phyloP scores from a whole-genome alignment of 352 stramenopile genomes.

The Globisporangium splendens region DNA sequence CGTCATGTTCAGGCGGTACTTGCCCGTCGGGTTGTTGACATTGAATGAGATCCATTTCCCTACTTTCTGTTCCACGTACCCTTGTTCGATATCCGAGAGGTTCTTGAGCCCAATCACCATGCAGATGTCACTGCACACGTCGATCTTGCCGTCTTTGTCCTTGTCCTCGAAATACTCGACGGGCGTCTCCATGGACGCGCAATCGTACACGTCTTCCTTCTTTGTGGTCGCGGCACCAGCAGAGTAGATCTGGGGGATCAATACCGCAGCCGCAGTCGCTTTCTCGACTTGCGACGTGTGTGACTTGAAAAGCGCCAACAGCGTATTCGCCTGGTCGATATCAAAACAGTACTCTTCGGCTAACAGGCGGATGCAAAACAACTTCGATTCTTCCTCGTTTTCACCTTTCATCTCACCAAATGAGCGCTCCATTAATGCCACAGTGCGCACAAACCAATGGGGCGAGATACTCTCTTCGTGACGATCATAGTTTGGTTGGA shows the following conservation, averaged over 20 bases:
- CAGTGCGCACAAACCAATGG: constrained; percentile 34
- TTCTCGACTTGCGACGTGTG: constrained; percentile 73
- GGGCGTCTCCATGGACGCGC: constrained; percentile 48
- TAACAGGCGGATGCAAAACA: constrained; percentile 60
- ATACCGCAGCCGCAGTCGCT: constrained; percentile 45
- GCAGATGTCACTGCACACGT: constrained; percentile 76
- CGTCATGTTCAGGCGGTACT: constrained; percentile 66
- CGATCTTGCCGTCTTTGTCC: constrained; percentile 76
- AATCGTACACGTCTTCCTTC: constrained; percentile 48
- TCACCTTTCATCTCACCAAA: constrained; percentile 36
- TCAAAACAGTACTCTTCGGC: constrained; percentile 63
- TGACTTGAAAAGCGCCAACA: constrained; percentile 56
- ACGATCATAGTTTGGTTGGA: constrained; percentile 59
- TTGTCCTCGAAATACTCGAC: constrained; percentile 79
- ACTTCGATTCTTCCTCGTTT: constrained; percentile 51
- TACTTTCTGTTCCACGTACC: constrained; percentile 62
- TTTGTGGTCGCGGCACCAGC: constrained; percentile 7
- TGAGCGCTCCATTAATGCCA: constrained; percentile 37
- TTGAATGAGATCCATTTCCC: constrained; percentile 83
- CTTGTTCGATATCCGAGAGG: constrained; percentile 65
- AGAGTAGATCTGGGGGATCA: constrained; percentile 65
- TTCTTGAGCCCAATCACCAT: constrained; percentile 66
- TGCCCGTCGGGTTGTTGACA: constrained; percentile 58
- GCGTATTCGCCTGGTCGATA: constrained; percentile 45
- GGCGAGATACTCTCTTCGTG: constrained; percentile 46